Percentiles rank a stretch among this genome's conserved stretches.
Evolutionary conservation across 768 basidiomycete genomes (phyloP).

Genomic region (Phallus indusiatus): DNA sequence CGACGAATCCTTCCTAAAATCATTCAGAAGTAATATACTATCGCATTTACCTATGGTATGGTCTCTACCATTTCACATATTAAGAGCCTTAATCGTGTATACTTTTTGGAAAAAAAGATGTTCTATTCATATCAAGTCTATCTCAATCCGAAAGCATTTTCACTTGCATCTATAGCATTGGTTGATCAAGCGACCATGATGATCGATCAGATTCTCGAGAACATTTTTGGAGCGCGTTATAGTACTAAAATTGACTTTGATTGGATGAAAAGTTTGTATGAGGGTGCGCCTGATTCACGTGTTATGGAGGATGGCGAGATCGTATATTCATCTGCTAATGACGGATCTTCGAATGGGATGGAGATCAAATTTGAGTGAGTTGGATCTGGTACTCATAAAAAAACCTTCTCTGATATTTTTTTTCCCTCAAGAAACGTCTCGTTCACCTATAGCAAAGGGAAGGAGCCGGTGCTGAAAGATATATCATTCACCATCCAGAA

Average conservation of each 20-base stretch:
- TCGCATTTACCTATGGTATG: conserved; percentile 1
- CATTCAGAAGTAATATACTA: not conserved
- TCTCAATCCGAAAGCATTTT: conserved; percentile 4
- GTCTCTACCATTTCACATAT: too few species aligned
- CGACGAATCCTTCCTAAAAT: not conserved
- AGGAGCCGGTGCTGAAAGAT: conserved; percentile 14
- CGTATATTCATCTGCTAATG: conserved; percentile 1
- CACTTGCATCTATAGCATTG: conserved; percentile 5
- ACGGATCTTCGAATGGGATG: conserved; percentile 6
- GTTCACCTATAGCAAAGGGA: conserved; percentile 20
- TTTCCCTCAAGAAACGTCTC: conserved; percentile 8
- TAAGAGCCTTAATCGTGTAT: not conserved
- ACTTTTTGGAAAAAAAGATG: not conserved
- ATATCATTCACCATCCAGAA: conserved; percentile 31
- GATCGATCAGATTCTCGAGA: conserved; percentile 1
- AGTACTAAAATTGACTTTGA: not conserved
- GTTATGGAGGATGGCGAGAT: conserved; percentile 5
- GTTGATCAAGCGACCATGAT: conserved; percentile 6
- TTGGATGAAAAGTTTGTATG: conserved; percentile 8
- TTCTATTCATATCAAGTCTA: conserved; percentile 5
- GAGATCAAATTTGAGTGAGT: conserved; percentile 7
- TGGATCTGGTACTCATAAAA: not conserved
- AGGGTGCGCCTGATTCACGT: not conserved
- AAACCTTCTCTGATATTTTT: not conserved
- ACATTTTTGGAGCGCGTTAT: not conserved